Base-by-base conservation (phyloP, 108 stramenopile genomes). In the Nitzschia inconspicua region DNA sequence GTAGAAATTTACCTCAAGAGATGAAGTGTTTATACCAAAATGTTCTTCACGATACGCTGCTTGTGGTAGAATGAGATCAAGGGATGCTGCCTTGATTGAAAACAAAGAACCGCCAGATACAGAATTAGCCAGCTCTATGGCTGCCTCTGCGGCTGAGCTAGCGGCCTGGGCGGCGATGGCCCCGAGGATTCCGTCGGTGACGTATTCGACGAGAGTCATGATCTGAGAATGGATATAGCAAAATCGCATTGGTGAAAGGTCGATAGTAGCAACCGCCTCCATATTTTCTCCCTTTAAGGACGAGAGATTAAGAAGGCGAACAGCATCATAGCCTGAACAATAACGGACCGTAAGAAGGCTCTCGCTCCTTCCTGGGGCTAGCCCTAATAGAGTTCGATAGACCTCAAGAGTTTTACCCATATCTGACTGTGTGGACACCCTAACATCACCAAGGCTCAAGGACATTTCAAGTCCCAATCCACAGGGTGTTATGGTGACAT, bases 101-200 rank as follows among this genome's bases (percentile, higher is more conserved):
- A 86, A 93, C 1, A 84, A 57, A 43, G 83, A 84, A n/a, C 78
- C 66, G 18, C 69, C 68, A 47, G 54, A 50, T 20, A 69, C 63
- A 44, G 84, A 70, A 47, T 70, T 69, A n/a, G 86, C 78, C 26
- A 89, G 61, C 27, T 89, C 82, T 39, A 74, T 67, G 11, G 91
- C 91, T 37, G 84, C 87, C 52, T 61, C 76, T 4, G 84, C 86
- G 22, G 91, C 88, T 10, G 88, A 74, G 3, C 74, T 76, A 5
- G 88, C 85, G 16, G 80, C 88, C 44, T 74, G 70, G 6, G 75
- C 82, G 32, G 83, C 61, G 30, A 93, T 50, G 3, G 83, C 80
- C 29, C 92, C 92, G 13, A 93, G 77, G 23, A 93, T 77, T 13
- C 92, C 92, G 22, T 89, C 92, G 5, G 82, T 86, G 20, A 83